Base-by-base conservation (phyloP, 2,329 filamentous ascomycete genomes). In the Furcasterigmium sp. region DNA sequence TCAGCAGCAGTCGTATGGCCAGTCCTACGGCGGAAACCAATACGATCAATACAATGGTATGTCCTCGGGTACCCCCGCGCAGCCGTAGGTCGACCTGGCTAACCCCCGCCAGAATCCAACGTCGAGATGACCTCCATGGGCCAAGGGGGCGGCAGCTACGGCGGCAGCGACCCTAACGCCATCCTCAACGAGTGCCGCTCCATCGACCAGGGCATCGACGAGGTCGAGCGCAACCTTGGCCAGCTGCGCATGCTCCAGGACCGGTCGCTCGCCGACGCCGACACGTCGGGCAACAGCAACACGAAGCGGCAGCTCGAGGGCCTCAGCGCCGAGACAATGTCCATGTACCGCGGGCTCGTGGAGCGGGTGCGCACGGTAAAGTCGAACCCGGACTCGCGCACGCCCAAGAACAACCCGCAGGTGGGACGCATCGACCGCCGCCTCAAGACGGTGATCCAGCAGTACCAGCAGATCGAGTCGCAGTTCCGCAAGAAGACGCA, bases 151-250 rank as follows among this genome's bases (percentile, higher is more conserved):
- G 57, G 68, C 40, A 15, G 32, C 15, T n/a, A 15, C 32, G n/a
- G 8, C n/a, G 32, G n/a, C 39, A 56, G 65, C 53, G 80, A 90
- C 62, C 81, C 85, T 35, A 90, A 88, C 60, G 79, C 79, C 44
- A 85, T 95, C 53, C 76, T 96, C 47, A 88, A 94, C 68, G 85
- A 93, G 62, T 93, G 88, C 68, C 79, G 81, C 46, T 82, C 87
- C 37, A 85, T 96, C 60, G 85, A 90, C 61, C 73, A 78, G 46
- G 85, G 83, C 34, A 86, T 96, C 56, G 78, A 86, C 49, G 73
- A 82, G 46, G 80, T 96, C 56, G 82, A 90, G 57, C 67, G 68
- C 49, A 86, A 86, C 55, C 78, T 94, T 26, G 75, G 81, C 51
- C 78, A 85, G 57, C 79, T 95, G 38, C 79, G 81, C 55, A 76